phyloP scores from a whole-genome alignment of 176 grass and related monocot genomes.

The Chloris gayana region DNA sequence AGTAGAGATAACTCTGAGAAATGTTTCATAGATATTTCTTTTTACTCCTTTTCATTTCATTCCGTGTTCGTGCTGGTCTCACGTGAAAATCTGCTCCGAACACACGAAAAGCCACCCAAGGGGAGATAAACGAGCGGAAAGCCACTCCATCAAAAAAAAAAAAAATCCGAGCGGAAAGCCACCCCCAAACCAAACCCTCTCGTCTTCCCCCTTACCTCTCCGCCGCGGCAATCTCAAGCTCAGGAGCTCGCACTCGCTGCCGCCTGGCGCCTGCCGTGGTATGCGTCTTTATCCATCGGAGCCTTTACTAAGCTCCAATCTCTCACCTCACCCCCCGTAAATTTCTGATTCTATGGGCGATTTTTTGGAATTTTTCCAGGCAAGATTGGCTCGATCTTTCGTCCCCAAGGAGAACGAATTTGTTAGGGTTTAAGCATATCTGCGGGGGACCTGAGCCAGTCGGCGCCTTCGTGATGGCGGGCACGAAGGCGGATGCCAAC shows the following conservation, averaged over 20 bases:
- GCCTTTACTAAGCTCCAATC: neutral
- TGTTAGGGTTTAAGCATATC: conserved; percentile 26
- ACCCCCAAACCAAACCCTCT: conserved; percentile 47
- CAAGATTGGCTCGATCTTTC: conserved; percentile 23
- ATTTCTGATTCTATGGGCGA: conserved; percentile 12
- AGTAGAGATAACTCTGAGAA: no score
- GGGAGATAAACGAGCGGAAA: neutral
- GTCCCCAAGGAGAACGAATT: neutral
- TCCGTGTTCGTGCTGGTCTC: neutral
- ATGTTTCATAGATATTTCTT: no score
- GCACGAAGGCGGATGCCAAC: conserved; percentile 39
- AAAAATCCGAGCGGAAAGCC: neutral
- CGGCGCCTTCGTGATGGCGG: conserved; percentile 37
- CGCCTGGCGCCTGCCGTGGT: conserved; percentile 14
- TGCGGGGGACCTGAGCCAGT: conserved; percentile 3
- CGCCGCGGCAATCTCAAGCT: conserved; percentile 38
- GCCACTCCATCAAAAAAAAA: no score
- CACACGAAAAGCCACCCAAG: neutral
- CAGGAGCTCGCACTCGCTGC: conserved; percentile 19
- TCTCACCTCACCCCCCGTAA: neutral
- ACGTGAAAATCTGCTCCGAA: neutral
- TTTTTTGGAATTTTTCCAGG: neutral
- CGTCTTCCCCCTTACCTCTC: neutral
- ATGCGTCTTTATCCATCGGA: neutral
- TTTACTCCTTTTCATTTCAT: neutral